phyloP scores from a whole-genome alignment of 2,329 filamentous ascomycete species.

The Aspergillus fumigatus region DNA sequence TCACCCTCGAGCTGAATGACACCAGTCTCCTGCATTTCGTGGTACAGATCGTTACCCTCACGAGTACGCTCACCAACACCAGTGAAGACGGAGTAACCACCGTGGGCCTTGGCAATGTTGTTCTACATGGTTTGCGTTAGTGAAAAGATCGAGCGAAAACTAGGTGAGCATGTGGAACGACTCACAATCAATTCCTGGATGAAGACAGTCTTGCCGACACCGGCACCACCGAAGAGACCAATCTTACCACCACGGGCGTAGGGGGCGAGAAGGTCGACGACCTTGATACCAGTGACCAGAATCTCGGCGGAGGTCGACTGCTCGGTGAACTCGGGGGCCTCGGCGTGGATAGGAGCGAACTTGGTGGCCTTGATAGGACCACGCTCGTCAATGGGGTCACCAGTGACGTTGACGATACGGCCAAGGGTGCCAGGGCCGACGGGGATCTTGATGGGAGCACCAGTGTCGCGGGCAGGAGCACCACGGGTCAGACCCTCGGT shows the following conservation, averaged over 20 bases:
- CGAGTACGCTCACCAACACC: slow-evolving; percentile 99
- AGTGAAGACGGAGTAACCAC: slow-evolving; percentile 99
- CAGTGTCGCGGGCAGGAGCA: slow-evolving; percentile 77
- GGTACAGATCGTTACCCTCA: slow-evolving; percentile 99
- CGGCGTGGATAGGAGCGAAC: slow-evolving; percentile 85
- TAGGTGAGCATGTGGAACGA: slow-evolving; percentile 6
- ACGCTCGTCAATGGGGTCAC: slow-evolving; percentile 99
- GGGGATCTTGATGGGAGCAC: slow-evolving; percentile 91
- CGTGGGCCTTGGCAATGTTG: slow-evolving; percentile 99
- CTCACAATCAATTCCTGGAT: slow-evolving; percentile 97
- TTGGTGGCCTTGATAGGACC: slow-evolving; percentile 94
- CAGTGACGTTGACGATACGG: slow-evolving; percentile 99
- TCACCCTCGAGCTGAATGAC: slow-evolving; percentile 99
- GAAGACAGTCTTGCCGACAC: slow-evolving; percentile 99
- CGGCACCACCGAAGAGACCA: slow-evolving; percentile 99
- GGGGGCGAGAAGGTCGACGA: slow-evolving; percentile 96
- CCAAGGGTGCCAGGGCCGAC: slow-evolving; percentile 91
- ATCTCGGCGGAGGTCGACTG: slow-evolving; percentile 96
- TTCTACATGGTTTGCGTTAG: slow-evolving; percentile 51
- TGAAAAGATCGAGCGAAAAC: not conserved
- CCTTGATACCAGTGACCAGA: slow-evolving; percentile 99
- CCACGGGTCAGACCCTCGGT: slow-evolving; percentile 99
- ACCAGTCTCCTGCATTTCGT: slow-evolving; percentile 99
- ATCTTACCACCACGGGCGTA: slow-evolving; percentile 99
- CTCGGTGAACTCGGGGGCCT: slow-evolving; percentile 86